These are phyloP conservation scores for Alternaria sp. DNA, from an alignment of 2,329 filamentous ascomycete genomes.

Conservation along the genomic window DNA sequence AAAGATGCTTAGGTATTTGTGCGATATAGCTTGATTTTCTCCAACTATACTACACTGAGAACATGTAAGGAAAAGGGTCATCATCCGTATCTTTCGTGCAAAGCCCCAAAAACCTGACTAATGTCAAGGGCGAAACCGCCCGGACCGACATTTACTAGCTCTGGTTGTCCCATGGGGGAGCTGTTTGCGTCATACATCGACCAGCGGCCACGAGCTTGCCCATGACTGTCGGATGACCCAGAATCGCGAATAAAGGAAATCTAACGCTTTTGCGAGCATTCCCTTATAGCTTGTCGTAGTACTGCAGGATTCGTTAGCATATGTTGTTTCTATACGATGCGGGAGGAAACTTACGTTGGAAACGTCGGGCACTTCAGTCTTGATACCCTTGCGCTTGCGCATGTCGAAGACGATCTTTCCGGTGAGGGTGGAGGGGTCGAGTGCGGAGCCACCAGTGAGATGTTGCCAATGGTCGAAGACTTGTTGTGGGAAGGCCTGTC, in stretches of 20 bases:
- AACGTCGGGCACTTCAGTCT: slow-evolving; percentile 89
- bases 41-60: slow-evolving; percentile 47
- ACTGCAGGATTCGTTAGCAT: slow-evolving; percentile 65
- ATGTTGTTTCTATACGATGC: not conserved
- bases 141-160: slow-evolving; percentile 48
- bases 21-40: slow-evolving; percentile 41
- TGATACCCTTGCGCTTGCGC: slow-evolving; percentile 99
- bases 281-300: slow-evolving; percentile 98
- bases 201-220: slow-evolving; percentile 45
- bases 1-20: slow-evolving; percentile 12
- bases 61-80: slow-evolving; percentile 44
- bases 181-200: slow-evolving; percentile 43
- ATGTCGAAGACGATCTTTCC: slow-evolving; percentile 84
- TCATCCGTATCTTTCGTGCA: slow-evolving; percentile 44
- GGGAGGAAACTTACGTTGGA: slow-evolving; percentile 79
- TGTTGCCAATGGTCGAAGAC: slow-evolving; percentile 99
- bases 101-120: slow-evolving; percentile 36
- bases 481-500: slow-evolving; percentile 98
- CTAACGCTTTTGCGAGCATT: slow-evolving; percentile 53
- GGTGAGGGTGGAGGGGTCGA: slow-evolving; percentile 82
- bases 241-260: slow-evolving; percentile 49
- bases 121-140: slow-evolving; percentile 38
- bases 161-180: slow-evolving; percentile 39
- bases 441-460: slow-evolving; percentile 89
- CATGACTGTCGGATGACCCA: slow-evolving; percentile 43